Evolutionary conservation across 495 filamentous ascomycete genomes (phyloP).

Genomic region (Tuber microsphaerosporum): DNA sequence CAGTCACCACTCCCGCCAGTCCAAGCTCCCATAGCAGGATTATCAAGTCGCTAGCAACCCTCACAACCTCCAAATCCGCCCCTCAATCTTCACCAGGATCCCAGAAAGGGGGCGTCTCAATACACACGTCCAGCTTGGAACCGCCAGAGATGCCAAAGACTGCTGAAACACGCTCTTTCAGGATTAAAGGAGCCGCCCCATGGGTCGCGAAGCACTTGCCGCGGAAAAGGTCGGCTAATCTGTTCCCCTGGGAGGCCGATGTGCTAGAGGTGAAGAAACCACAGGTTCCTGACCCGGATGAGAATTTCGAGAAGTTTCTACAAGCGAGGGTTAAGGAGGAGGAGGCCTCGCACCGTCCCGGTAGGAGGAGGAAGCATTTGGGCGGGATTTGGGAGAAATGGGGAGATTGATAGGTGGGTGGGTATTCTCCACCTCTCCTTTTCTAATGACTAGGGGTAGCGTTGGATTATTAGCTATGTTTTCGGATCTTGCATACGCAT

Average conservation of each 20-base stretch:
- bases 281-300: background rate
- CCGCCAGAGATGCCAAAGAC: background rate
- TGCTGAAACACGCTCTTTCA: background rate
- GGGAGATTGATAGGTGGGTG: background rate
- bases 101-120: background rate
- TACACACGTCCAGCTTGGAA: background rate
- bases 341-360: background rate
- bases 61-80: background rate
- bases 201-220: background rate
- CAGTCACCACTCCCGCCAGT: background rate
- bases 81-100: background rate
- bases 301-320: background rate
- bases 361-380: background rate
- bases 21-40: background rate
- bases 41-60: background rate
- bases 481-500: background rate
- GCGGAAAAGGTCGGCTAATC: background rate
- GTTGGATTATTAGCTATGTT: background rate
- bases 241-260: background rate
- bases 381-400: background rate
- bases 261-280: background rate
- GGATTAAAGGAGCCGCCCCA: background rate
- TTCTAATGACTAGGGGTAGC: background rate
- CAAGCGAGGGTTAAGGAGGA: background rate
- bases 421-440: background rate